phyloP scores from a whole-genome alignment of 108 stramenopile genomes.

The Conticribra weissflogii region DNA sequence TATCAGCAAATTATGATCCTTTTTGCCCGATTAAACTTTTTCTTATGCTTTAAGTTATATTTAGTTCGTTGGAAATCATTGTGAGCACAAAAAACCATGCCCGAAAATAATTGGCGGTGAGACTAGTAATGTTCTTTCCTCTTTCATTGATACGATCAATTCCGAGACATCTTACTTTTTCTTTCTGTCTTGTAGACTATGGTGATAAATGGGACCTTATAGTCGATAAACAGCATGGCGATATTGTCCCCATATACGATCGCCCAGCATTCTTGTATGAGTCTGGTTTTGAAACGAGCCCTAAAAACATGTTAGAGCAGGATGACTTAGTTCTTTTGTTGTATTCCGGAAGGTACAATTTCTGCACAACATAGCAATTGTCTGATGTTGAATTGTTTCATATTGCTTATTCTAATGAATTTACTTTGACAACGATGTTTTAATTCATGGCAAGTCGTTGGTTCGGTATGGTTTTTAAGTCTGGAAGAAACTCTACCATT shows the following conservation, averaged over 20 bases:
- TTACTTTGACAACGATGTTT: too few relatives aligned
- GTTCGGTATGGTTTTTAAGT: not conserved
- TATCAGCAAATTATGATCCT: not conserved
- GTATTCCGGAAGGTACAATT: not conserved
- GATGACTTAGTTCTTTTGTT: not conserved
- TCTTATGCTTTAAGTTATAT: not conserved
- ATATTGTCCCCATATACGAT: not conserved
- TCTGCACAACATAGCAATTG: too few relatives aligned
- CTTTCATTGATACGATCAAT: not conserved
- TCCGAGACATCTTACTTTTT: not conserved
- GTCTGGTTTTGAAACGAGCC: not conserved
- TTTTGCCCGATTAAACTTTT: not conserved
- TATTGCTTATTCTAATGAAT: too few relatives aligned
- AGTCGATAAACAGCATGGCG: not conserved
- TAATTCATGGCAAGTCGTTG: too few relatives aligned
- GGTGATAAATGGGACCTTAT: not conserved
- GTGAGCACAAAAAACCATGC: slow-evolving; percentile 29
- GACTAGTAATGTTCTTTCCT: not conserved
- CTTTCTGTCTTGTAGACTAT: not conserved
- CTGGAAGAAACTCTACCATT: not conserved
- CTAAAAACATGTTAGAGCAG: not conserved
- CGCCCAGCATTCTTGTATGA: not conserved
- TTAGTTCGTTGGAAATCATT: slow-evolving; percentile 23
- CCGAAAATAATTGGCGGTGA: slow-evolving; percentile 9
- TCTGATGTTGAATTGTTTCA: too few relatives aligned